Base-by-base conservation (phyloP, 352 stramenopile species). In the Globisporangium nagaii region DNA sequence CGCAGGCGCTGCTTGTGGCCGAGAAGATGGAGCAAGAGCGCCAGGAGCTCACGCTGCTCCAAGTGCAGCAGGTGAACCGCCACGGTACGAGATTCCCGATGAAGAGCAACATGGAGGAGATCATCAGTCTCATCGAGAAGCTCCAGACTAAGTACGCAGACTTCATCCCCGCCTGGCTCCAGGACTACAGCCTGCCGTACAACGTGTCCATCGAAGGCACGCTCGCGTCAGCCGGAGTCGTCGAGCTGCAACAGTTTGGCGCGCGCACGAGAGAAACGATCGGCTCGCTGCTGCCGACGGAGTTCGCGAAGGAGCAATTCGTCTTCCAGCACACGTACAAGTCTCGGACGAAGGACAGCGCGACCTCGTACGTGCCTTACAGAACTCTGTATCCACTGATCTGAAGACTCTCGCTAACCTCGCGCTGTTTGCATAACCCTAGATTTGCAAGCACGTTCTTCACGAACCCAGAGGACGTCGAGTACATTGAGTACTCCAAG, bases 361-460 rank as follows among this genome's bases (percentile, higher is more conserved):
- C 79, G 22, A 66, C 54, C 27, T 78, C 79, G 76, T 86, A 71
- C n/a, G 73, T 24, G 17, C 19, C 5, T 8, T 22, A 44, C 11
- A 32, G 2, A 20, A 25, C 13, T 56, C 13, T 42, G 10, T 30
- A n/a, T n/a, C n/a, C n/a, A n/a, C n/a, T n/a, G n/a, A n/a, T n/a
- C n/a, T n/a, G n/a, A n/a, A n/a, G n/a, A n/a, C n/a, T n/a, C n/a
- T n/a, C n/a, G n/a, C n/a, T n/a, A n/a, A n/a, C n/a, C n/a, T n/a
- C n/a, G n/a, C n/a, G n/a, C 31, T 57, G 42, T 45, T n/a, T 25
- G 3, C 30, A 13, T 19, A 4, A 20, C 10, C 27, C 32, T 35
- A 86, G 75, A 17, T 90, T 88, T 62, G 66, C 62, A 15, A 53
- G 50, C 2, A 37, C 58, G 12, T 90, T 76, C 56, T 90, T 90